Evolutionary conservation across 305 asterid genomes (phyloP).

Genomic region (Salvia sclarea): DNA sequence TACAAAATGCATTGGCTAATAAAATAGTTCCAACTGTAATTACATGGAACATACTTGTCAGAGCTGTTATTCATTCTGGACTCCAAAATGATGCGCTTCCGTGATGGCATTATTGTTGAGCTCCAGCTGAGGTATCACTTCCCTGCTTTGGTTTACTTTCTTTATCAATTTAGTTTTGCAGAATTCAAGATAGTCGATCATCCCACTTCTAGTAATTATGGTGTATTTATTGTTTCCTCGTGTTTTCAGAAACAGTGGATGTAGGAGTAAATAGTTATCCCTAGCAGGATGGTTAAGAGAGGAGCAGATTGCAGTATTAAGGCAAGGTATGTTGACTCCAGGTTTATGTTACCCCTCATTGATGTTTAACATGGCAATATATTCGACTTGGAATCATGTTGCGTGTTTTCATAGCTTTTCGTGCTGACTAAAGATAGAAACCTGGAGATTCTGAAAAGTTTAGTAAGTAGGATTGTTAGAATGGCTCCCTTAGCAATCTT

Average conservation of each 20-base stretch:
- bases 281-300: neutral
- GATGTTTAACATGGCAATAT: neutral
- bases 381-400: conserved; percentile 1
- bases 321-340: conserved; percentile 21
- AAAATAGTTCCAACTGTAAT: conserved; percentile 64
- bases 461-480: neutral
- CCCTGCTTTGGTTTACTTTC: neutral
- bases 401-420: neutral
- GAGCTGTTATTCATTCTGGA: conserved; percentile 61
- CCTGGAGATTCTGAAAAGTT: conserved; percentile 3
- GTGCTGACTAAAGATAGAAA: neutral
- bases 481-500: conserved; percentile 4
- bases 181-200: neutral
- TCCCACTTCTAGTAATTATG: too few species aligned
- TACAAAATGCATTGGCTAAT: conserved; percentile 62
- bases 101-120: conserved; percentile 7
- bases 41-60: conserved; percentile 89
- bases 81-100: conserved; percentile 32
- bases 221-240: neutral
- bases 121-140: conserved; percentile 17
- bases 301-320: conserved; percentile 20
- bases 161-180: conserved; percentile 16
- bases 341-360: conserved; percentile 5
- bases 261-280: conserved; percentile 6
- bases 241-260: conserved; percentile 24